Evolutionary conservation across 2,329 filamentous ascomycete genomes (phyloP), one percentile per base, ranked within the genome.

Genomic region (Pleomassaria siparia): DNA sequence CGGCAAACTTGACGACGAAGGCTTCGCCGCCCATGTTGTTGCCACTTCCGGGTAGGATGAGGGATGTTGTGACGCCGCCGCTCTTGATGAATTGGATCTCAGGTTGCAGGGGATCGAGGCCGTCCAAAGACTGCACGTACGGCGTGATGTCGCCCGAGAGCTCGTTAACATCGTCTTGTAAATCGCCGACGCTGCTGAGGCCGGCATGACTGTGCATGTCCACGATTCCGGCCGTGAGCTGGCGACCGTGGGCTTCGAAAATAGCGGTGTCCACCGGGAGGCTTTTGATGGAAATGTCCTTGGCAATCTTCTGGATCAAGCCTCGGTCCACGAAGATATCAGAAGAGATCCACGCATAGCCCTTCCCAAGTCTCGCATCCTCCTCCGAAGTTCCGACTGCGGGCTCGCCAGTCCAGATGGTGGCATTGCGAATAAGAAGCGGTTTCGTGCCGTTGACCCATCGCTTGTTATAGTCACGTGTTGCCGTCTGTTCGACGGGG

Each of bases 21-120:
- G 85, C 86, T 63, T 88, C 85, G 51, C 86, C 86, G 20, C 83
- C 86, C 32, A 89, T 87, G 62, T 87, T 88, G 67, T 87, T 89
- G n/a, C 79, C 83, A 1, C 82, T 85, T 1, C 86, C 85, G 1
- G 86, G 85, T 1, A 88, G 74, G 3, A 88, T 72, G 1, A 88
- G 73, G 20, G 80, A 84, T 0, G 84, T 86, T 0, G 85, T 88
- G 0, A 88, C 84, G n/a, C 85, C 85, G 7, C 85, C 85, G 0
- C 83, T 86, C 59, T 87, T 87, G 73, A 88, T 88, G 53, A 84
- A 80, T 53, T 84, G 77, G 10, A 87, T 79, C 56, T 87, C 84
- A 12, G 76, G 79, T 58, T 88, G 85, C 11, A 81, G 72, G 0
- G 84, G 81, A 56, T 85, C 78, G 28, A 89, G 70, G 2, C 77